Evolutionary conservation across 1,139 yeast species (phyloP), one percentile per base, ranked within the genome.

Genomic region (Magnusiomyces fungicola): DNA sequence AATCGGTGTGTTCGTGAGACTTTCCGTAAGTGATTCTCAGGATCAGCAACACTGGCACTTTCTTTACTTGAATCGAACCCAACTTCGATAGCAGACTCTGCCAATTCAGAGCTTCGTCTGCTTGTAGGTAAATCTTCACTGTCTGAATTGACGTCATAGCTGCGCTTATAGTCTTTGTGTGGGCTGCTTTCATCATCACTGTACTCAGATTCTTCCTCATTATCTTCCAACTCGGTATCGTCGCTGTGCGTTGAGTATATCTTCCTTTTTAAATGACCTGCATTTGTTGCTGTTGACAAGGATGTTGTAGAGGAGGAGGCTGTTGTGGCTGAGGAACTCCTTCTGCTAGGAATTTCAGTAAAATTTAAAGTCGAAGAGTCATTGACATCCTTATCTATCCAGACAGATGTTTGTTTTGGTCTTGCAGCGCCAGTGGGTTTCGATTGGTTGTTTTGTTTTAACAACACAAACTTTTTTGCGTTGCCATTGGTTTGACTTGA

Each of bases 201-300:
- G n/a, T n/a, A n/a, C n/a, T n/a, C n/a, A n/a, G n/a, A n/a, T n/a
- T n/a, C n/a, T n/a, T n/a, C n/a, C n/a, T n/a, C n/a, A n/a, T n/a
- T n/a, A n/a, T n/a, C n/a, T n/a, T 48, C 50, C n/a, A 40, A 21
- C 23, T 48, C 50, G 22, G 46, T 42, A 22, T 50, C 50, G 33
- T 50, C 53, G 41, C 41, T 43, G 41, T 43, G 38, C 38, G 38
- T 14, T n/a, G 23, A 16, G 19, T n/a, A 34, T 34, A 18, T 34
- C 23, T 34, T 34, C 14, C 38, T n/a, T 19, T 34, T 34, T 19
- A 34, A 34, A 34, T 16, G 38, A 14, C 22, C 38, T 34, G 38
- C 23, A 34, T 34, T 7, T 16, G 38, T 19, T 18, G 23, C n/a
- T n/a, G n/a, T n/a, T n/a, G n/a, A n/a, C n/a, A 34, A 34, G 23